Percentiles rank a stretch among this genome's conserved stretches.
phyloP scores from a whole-genome alignment of 805 yeast genomes.

The Starmerella sirachaensis region DNA sequence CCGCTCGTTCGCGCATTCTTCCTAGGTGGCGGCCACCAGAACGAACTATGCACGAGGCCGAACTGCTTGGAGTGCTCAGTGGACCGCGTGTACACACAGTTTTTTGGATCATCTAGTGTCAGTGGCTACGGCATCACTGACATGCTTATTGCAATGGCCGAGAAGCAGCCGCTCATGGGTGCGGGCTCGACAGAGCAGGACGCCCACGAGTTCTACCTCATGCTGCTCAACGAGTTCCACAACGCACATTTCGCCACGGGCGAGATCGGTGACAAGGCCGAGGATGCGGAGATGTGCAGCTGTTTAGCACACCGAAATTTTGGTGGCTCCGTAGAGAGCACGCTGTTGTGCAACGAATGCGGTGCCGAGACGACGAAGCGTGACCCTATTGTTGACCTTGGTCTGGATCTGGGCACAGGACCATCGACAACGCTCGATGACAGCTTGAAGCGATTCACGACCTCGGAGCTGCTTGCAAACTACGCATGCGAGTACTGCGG shows the following conservation, averaged over 20 bases:
- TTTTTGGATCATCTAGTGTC: conserved; percentile 50
- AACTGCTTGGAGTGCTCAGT: conserved; percentile 74
- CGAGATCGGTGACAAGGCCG: conserved; percentile 5
- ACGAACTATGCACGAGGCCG: conserved; percentile 32
- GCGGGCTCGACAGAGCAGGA: conserved; percentile 98
- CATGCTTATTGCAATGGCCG: conserved; percentile 77
- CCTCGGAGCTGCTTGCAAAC: conserved; percentile 62
- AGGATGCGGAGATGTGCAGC: conserved; percentile 35
- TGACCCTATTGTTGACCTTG: conserved; percentile 84
- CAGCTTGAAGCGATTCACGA: conserved; percentile 68
- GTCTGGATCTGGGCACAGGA: conserved; percentile 47
- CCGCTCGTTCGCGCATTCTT: conserved; percentile 73
- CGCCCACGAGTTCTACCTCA: conserved; percentile 97
- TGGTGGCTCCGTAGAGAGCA: conserved; percentile 70
- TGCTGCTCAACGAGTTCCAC: conserved; percentile 76
- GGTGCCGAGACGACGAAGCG: conserved; percentile 50
- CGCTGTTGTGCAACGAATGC: conserved; percentile 58
- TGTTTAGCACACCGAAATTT: conserved; percentile 79
- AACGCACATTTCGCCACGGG: conserved; percentile 11
- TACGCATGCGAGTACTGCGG: conserved; percentile 62
- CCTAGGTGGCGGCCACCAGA: conserved; percentile 61
- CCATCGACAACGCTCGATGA: conserved; percentile 36
- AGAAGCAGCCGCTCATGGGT: conserved; percentile 42
- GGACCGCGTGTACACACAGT: conserved; percentile 63
- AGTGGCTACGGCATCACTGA: conserved; percentile 74